phyloP scores from a whole-genome alignment of 768 basidiomycete genomes.

The Termitomyces eurrhizus region DNA sequence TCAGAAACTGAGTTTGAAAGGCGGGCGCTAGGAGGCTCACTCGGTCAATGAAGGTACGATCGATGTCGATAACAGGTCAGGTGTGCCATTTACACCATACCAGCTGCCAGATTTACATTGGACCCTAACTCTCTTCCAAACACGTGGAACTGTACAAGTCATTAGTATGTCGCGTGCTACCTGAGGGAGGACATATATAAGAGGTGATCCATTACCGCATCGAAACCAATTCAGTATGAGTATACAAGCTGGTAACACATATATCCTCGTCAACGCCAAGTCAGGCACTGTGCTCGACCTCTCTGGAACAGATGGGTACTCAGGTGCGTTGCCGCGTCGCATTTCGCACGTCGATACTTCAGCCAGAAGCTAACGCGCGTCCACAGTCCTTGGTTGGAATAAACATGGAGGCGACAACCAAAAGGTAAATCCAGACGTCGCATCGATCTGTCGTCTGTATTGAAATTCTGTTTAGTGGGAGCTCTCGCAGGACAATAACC shows the following conservation, averaged over 20 bases:
- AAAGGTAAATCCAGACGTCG: constrained; percentile 23
- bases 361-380: not conserved
- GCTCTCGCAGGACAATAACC: constrained; percentile 8
- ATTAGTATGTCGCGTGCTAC: not conserved
- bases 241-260: constrained; percentile 14
- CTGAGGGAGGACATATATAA: not conserved
- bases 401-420: constrained; percentile 41
- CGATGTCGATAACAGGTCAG: constrained; percentile 17
- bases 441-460: not conserved
- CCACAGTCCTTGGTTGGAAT: constrained; percentile 38
- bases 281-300: constrained; percentile 42
- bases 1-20: not conserved
- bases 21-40: not conserved
- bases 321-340: constrained; percentile 22
- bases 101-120: not conserved
- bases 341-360: not conserved
- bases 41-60: constrained; percentile 12
- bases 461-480: constrained; percentile 16
- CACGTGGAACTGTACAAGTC: not conserved
- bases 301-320: constrained; percentile 38
- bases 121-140: not conserved
- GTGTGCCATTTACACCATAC: not conserved
- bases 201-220: not conserved
- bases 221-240: constrained; percentile 10
- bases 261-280: constrained; percentile 25